Percentiles rank a stretch among this genome's conserved stretches.
Conservation (phyloP, 805 yeast genomes). For the Kodamaea kaohsiungensis region DNA sequence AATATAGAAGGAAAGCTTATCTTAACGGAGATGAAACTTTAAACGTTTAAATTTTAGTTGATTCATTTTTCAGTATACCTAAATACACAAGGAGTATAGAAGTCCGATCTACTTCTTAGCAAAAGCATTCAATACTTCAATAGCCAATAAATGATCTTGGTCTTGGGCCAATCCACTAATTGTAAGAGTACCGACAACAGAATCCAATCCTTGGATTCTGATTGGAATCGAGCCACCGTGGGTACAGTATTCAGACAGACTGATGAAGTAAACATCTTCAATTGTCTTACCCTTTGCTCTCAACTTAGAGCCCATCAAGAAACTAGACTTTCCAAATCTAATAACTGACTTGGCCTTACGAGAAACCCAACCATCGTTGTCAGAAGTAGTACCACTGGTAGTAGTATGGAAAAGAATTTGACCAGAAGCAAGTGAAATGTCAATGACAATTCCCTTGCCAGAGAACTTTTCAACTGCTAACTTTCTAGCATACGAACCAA, state of each 20-base stretch:
- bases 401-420: slow-evolving; percentile 49
- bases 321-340: slow-evolving; percentile 51
- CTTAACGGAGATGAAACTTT: too few relatives aligned
- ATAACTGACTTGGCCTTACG: slow-evolving; percentile 51
- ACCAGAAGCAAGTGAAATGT: slow-evolving; percentile 47
- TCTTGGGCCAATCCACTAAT: slow-evolving; percentile 58
- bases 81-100: too few relatives aligned
- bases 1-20: too few relatives aligned
- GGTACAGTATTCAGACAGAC: slow-evolving; percentile 46
- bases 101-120: not conserved
- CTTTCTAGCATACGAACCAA: slow-evolving; percentile 45
- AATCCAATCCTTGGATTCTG: slow-evolving; percentile 34
- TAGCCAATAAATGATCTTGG: slow-evolving; percentile 54
- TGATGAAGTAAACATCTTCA: slow-evolving; percentile 40
- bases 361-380: slow-evolving; percentile 55
- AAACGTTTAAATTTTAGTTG: too few relatives aligned
- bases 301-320: slow-evolving; percentile 46
- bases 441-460: slow-evolving; percentile 44
- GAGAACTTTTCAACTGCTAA: slow-evolving; percentile 28
- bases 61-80: too few relatives aligned
- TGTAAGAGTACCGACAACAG: slow-evolving; percentile 50
- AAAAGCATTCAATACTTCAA: slow-evolving; percentile 25
- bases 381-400: slow-evolving; percentile 36
- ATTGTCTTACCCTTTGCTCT: slow-evolving; percentile 34
- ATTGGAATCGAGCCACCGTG: slow-evolving; percentile 63